Conservation (phyloP, 1,284 basidiomycete genomes). For the Pseudozyma flocculosa region DNA sequence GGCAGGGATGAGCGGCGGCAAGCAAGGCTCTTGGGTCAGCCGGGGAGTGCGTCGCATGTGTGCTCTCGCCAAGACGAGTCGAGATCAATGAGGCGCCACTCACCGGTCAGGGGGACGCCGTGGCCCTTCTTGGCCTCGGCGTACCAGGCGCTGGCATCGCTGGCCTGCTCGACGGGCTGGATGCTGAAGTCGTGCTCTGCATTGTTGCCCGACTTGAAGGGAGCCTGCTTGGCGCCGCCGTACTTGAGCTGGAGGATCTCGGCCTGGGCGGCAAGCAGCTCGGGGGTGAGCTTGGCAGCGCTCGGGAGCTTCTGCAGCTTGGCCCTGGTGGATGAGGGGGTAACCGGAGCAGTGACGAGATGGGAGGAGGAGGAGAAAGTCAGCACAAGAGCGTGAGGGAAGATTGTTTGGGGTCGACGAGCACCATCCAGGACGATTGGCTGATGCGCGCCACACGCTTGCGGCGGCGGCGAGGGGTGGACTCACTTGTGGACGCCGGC, state of each 20-base stretch:
- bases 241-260: slow-evolving; percentile 54
- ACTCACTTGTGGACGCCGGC: slow-evolving; percentile 46
- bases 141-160: slow-evolving; percentile 40
- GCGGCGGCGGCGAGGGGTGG: too few species aligned
- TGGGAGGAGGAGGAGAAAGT: background rate
- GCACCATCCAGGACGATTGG: background rate
- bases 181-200: slow-evolving; percentile 64
- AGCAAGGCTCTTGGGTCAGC: too few species aligned
- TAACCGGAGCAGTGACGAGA: background rate
- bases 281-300: slow-evolving; percentile 70
- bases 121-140: slow-evolving; percentile 71
- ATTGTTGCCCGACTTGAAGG: slow-evolving; percentile 60
- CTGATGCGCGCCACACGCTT: background rate
- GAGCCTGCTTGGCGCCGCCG: slow-evolving; percentile 49
- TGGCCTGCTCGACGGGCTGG: slow-evolving; percentile 46
- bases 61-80: too few species aligned
- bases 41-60: too few species aligned
- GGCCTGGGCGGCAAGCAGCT: slow-evolving; percentile 67
- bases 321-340: slow-evolving; percentile 18
- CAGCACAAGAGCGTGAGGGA: background rate
- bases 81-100: slow-evolving; percentile 61
- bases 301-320: slow-evolving; percentile 66
- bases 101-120: slow-evolving; percentile 84
- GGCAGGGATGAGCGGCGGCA: too few species aligned
- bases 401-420: background rate